phyloP scores from a whole-genome alignment of 371 early-diverging fungal species.

The Lichtheimia corymbifera region DNA sequence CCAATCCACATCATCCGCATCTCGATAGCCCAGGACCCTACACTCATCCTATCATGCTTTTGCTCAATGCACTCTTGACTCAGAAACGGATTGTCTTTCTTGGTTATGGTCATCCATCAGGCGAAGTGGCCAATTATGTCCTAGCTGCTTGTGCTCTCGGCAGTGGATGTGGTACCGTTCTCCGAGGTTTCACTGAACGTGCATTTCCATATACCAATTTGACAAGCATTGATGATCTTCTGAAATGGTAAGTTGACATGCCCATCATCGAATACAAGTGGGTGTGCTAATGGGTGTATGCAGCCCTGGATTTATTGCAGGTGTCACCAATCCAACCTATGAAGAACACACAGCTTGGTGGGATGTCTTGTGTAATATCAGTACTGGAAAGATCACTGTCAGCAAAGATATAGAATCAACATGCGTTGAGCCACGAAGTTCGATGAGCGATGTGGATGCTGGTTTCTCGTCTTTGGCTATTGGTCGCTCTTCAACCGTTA shows the following conservation, averaged over 20 bases:
- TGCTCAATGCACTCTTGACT: conserved; percentile 87
- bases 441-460: conserved; percentile 7
- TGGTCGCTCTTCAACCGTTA: conserved; percentile 17
- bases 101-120: conserved; percentile 87
- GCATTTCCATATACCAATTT: conserved; percentile 91
- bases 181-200: conserved; percentile 86
- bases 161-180: conserved; percentile 84
- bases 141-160: conserved; percentile 90
- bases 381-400: conserved; percentile 89
- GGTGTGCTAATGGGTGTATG: too few relatives aligned
- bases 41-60: conserved; percentile 84
- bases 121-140: conserved; percentile 92
- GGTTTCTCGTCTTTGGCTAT: conserved; percentile 24
- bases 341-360: conserved; percentile 93
- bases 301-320: conserved; percentile 93
- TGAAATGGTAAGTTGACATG: conserved; percentile 64
- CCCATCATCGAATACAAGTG: neutral
- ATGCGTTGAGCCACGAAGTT: conserved; percentile 18
- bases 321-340: conserved; percentile 93
- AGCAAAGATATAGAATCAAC: conserved; percentile 68
- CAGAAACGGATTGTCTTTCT: conserved; percentile 94
- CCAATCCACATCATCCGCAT: conserved; percentile 84
- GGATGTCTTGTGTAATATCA: conserved; percentile 93
- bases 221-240: conserved; percentile 81
- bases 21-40: conserved; percentile 79